Evolutionary conservation across 2,329 filamentous ascomycete genomes (phyloP).

Genomic region (Didymella keratinophila): DNA sequence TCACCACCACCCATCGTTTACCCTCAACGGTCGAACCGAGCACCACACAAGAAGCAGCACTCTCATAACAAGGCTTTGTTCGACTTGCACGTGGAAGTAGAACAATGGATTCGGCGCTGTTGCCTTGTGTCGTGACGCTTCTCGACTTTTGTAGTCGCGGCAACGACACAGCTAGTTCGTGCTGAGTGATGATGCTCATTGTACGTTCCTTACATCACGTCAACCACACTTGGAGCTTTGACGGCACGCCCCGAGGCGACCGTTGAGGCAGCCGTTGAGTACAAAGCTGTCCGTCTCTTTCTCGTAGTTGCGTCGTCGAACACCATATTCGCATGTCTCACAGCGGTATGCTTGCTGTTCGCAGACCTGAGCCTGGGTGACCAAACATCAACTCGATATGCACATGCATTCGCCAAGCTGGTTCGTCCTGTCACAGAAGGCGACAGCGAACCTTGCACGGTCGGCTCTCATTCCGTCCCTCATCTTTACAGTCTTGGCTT

Average conservation of each 20-base stretch:
- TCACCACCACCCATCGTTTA: neutral
- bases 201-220: neutral
- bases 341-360: neutral
- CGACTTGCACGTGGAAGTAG: neutral
- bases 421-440: conserved; percentile 33
- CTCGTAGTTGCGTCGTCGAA: neutral
- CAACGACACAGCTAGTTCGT: neutral
- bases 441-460: conserved; percentile 33
- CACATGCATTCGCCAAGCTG: conserved; percentile 32
- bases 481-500: conserved; percentile 35
- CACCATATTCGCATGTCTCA: neutral
- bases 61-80: neutral
- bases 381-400: conserved; percentile 19
- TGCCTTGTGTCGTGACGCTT: neutral
- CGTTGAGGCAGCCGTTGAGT: neutral
- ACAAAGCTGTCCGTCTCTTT: neutral
- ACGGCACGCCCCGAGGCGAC: neutral
- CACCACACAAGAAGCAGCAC: neutral
- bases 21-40: neutral
- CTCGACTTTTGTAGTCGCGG: neutral
- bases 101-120: neutral
- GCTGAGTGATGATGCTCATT: neutral
- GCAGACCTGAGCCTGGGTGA: neutral
- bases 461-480: conserved; percentile 38
- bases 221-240: neutral